Percentiles rank a stretch among this genome's conserved stretches.
Evolutionary conservation across 805 yeast species (phyloP).

Genomic region (Wickerhamiella lipophila): DNA sequence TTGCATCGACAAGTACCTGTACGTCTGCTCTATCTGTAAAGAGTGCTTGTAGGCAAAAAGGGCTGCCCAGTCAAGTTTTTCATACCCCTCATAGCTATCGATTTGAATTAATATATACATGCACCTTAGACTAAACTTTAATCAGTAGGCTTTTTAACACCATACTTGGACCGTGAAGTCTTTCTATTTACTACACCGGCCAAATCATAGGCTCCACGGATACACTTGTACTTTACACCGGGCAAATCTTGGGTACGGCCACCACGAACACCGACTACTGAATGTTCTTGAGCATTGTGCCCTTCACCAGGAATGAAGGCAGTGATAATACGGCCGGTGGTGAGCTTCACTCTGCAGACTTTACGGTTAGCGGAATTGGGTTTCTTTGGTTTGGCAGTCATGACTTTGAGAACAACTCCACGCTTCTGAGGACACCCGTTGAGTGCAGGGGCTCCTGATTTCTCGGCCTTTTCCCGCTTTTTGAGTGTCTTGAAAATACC

Average conservation of each 20-base stretch:
- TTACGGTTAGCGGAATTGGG: slow-evolving; percentile 98
- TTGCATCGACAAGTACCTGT: not conserved
- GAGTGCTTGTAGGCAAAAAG: not conserved
- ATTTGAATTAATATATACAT: not conserved
- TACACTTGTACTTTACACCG: slow-evolving; percentile 89
- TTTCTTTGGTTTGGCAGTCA: slow-evolving; percentile 93
- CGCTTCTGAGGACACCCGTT: slow-evolving; percentile 73
- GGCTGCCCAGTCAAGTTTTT: not conserved
- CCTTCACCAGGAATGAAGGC: slow-evolving; percentile 99
- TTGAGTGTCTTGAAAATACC: slow-evolving; percentile 27
- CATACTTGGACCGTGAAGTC: slow-evolving; percentile 84
- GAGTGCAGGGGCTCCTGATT: slow-evolving; percentile 66
- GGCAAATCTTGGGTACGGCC: slow-evolving; percentile 97
- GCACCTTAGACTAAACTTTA: not conserved
- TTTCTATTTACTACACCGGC: slow-evolving; percentile 90
- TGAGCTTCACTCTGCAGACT: slow-evolving; percentile 85
- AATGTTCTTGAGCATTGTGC: slow-evolving; percentile 94
- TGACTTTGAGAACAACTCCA: slow-evolving; percentile 86
- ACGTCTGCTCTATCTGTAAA: not conserved
- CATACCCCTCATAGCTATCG: not conserved
- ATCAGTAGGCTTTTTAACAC: slow-evolving; percentile 49
- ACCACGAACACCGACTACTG: slow-evolving; percentile 92
- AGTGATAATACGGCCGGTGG: slow-evolving; percentile 77
- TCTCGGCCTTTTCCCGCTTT: slow-evolving; percentile 27
- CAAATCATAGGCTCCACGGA: slow-evolving; percentile 86